A percentile compares a stretch with the other conserved stretches of the same genome.
These are phyloP conservation scores for Hagleromyces aurorensis DNA, from an alignment of 805 yeast species.

Conservation along the genomic window DNA sequence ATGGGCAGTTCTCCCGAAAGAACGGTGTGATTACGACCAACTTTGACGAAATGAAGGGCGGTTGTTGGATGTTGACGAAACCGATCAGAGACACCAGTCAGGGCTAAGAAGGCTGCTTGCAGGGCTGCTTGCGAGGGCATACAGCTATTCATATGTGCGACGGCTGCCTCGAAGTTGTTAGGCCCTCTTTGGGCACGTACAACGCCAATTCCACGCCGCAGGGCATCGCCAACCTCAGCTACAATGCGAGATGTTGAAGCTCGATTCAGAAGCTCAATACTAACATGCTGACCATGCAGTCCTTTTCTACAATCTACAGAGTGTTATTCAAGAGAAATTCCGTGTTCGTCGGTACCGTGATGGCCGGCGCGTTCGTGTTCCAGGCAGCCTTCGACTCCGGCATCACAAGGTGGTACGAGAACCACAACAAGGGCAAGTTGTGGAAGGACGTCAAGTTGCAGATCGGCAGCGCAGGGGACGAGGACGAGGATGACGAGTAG, in stretches of 20 bases:
- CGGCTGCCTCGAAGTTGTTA: too few relatives aligned
- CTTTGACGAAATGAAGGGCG: too few relatives aligned
- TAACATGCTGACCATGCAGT: constrained; percentile 21
- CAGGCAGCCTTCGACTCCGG: constrained; percentile 67
- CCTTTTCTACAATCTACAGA: constrained; percentile 50
- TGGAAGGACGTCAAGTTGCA: constrained; percentile 71
- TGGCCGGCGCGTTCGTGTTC: constrained; percentile 79
- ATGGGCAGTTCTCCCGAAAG: too few relatives aligned
- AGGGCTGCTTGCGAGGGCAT: too few relatives aligned
- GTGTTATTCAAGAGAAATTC: constrained; percentile 84
- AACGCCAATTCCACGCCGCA: too few relatives aligned
- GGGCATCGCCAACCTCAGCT: too few relatives aligned
- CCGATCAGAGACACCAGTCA: too few relatives aligned
- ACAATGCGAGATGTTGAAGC: background rate
- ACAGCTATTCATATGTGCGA: too few relatives aligned
- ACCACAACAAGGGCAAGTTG: constrained; percentile 76
- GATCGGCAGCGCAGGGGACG: constrained; percentile 48
- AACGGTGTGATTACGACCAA: too few relatives aligned
- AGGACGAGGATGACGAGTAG: constrained; percentile 45
- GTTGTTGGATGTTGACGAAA: too few relatives aligned
- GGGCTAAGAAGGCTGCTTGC: too few relatives aligned
- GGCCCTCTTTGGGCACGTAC: too few relatives aligned
- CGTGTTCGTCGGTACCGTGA: constrained; percentile 71
- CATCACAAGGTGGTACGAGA: constrained; percentile 63
- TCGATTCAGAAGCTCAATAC: background rate